Evolutionary conservation across 345 rosid genomes (phyloP).

Genomic region (Isatis tinctoria): DNA sequence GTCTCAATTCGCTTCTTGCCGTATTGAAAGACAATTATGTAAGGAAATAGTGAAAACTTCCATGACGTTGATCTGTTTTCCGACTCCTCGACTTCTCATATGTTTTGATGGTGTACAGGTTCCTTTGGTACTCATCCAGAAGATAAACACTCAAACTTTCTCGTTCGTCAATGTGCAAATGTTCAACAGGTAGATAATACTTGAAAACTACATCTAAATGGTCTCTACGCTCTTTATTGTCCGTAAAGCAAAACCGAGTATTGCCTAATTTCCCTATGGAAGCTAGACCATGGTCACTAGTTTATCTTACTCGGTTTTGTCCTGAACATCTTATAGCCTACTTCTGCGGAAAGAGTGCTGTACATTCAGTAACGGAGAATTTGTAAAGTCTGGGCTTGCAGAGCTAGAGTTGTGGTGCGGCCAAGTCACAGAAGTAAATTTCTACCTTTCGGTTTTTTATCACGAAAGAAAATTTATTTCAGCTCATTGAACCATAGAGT

Average conservation of each 20-base stretch:
- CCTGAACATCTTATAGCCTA: slow-evolving; percentile 46
- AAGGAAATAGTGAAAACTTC: slow-evolving; percentile 25
- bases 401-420: slow-evolving; percentile 97
- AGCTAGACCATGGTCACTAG: too few relatives aligned
- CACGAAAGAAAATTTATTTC: not conserved
- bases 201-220: not conserved
- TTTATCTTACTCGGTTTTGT: slow-evolving; percentile 1
- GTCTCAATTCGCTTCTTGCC: slow-evolving; percentile 75
- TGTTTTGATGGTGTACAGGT: slow-evolving; percentile 47
- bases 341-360: slow-evolving; percentile 98
- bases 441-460: not conserved
- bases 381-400: slow-evolving; percentile 93
- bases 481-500: not conserved
- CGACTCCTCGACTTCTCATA: slow-evolving; percentile 13
- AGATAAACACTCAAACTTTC: slow-evolving; percentile 91
- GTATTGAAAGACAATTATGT: slow-evolving; percentile 87
- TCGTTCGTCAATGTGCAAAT: slow-evolving; percentile 87
- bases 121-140: slow-evolving; percentile 92
- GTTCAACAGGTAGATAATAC: slow-evolving; percentile 70
- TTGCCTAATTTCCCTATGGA: too few relatives aligned
- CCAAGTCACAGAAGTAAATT: slow-evolving; percentile 86
- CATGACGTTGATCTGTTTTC: not conserved
- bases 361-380: slow-evolving; percentile 98
- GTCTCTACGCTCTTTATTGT: not conserved
- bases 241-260: not conserved